Conservation (phyloP, 1,284 basidiomycete species). For the Pascua guehoae region DNA sequence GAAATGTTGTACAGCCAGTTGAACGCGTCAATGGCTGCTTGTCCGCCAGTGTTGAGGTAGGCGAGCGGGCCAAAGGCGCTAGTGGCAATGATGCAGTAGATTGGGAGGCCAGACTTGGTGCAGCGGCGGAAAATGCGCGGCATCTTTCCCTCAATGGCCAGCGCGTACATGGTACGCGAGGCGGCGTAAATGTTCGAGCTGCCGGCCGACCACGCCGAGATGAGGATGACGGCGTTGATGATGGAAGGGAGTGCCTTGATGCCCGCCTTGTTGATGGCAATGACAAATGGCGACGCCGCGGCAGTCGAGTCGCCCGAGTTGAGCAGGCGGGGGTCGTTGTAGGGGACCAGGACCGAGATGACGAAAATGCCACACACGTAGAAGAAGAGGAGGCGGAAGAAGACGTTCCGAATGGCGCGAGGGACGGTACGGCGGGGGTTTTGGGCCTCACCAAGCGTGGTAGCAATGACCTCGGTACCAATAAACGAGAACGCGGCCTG, state of each 20-base stretch:
- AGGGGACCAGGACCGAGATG: conserved; percentile 76
- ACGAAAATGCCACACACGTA: conserved; percentile 50
- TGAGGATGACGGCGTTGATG: conserved; percentile 57
- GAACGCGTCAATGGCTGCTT: conserved; percentile 45
- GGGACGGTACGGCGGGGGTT: conserved; percentile 74
- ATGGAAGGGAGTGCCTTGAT: conserved; percentile 61
- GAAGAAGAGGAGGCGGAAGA: conserved; percentile 72
- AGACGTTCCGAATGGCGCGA: conserved; percentile 73
- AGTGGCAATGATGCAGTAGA: conserved; percentile 58
- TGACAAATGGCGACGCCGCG: conserved; percentile 67
- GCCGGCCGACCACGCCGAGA: conserved; percentile 77
- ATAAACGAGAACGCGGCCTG: conserved; percentile 81
- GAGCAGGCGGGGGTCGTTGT: conserved; percentile 61
- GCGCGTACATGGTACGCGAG: conserved; percentile 76
- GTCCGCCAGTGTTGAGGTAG: conserved; percentile 53
- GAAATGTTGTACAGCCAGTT: conserved; percentile 64
- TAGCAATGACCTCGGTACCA: conserved; percentile 76
- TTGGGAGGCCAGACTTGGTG: conserved; percentile 69
- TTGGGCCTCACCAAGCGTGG: conserved; percentile 56
- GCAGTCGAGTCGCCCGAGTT: conserved; percentile 47
- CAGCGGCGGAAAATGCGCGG: conserved; percentile 45
- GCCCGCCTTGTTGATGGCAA: conserved; percentile 72
- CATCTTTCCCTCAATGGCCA: conserved; percentile 71
- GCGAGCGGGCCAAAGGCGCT: conserved; percentile 55
- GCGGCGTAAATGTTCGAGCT: conserved; percentile 76